A percentile compares a stretch with the other conserved stretches of the same genome.
Conservation (phyloP, 2,329 filamentous ascomycete species). For the Arthrobotrys musiformis region DNA sequence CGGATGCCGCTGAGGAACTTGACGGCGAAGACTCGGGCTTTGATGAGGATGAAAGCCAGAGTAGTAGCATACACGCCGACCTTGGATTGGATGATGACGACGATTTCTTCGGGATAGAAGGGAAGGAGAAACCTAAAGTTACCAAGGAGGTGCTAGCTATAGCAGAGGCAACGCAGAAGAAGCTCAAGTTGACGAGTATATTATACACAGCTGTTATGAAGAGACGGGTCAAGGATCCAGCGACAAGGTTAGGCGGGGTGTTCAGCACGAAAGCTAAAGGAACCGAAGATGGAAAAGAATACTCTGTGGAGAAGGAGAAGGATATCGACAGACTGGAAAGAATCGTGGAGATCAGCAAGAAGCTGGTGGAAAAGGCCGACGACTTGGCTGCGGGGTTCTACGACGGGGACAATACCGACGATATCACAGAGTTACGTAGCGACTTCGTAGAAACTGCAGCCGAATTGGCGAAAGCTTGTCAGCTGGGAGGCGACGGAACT, state of each 20-base stretch:
- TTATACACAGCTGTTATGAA: conserved; percentile 48
- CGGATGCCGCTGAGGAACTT: conserved; percentile 39
- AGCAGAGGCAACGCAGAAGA: conserved; percentile 48
- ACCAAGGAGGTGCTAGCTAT: conserved; percentile 38
- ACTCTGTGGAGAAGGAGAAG: conserved; percentile 36
- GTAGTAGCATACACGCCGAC: conserved; percentile 29
- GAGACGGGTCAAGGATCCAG: conserved; percentile 43
- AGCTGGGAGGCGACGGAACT: conserved; percentile 4
- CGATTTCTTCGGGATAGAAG: conserved; percentile 28
- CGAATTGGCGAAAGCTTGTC: conserved; percentile 31
- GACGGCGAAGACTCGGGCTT: conserved; percentile 51
- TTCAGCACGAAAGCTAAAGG: not conserved
- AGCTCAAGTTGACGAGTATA: conserved; percentile 49
- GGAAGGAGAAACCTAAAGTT: conserved; percentile 30
- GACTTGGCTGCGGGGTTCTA: conserved; percentile 45
- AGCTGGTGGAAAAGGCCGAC: conserved; percentile 37
- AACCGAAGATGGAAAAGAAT: conserved; percentile 28
- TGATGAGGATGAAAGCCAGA: conserved; percentile 46
- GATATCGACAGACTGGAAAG: conserved; percentile 32
- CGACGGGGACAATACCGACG: conserved; percentile 31
- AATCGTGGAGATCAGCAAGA: conserved; percentile 37
- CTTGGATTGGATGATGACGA: conserved; percentile 24
- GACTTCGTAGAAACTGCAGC: conserved; percentile 26
- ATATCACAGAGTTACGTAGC: conserved; percentile 15
- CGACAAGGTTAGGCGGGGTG: conserved; percentile 31